Evolutionary conservation across 2,329 filamentous ascomycete genomes (phyloP).

Genomic region (Aureobasidium lini): DNA sequence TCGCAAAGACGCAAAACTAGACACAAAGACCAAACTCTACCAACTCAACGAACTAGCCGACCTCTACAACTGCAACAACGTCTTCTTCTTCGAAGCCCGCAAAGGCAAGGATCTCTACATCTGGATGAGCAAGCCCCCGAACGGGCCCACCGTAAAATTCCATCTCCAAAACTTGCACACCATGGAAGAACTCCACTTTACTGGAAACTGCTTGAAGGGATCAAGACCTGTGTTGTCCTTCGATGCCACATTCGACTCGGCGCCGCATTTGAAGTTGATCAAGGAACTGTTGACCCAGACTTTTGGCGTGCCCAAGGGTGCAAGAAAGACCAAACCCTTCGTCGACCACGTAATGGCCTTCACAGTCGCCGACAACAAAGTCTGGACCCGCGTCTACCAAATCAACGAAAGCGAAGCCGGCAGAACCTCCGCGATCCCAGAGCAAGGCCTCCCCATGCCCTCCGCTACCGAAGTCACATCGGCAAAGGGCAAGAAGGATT

Average conservation of each 20-base stretch:
- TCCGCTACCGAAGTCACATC: slow-evolving; percentile 23
- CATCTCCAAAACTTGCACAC: slow-evolving; percentile 77
- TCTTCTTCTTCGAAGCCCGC: slow-evolving; percentile 89
- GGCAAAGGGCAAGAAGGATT: slow-evolving; percentile 35
- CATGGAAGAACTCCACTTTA: slow-evolving; percentile 94
- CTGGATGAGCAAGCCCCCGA: slow-evolving; percentile 87
- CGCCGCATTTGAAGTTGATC: slow-evolving; percentile 72
- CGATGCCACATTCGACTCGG: slow-evolving; percentile 64
- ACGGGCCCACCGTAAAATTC: slow-evolving; percentile 67
- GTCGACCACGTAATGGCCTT: slow-evolving; percentile 93
- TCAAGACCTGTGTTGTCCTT: slow-evolving; percentile 87
- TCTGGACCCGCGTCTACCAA: slow-evolving; percentile 95
- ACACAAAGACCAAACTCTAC: slow-evolving; percentile 83
- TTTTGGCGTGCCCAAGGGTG: slow-evolving; percentile 84
- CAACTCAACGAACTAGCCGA: slow-evolving; percentile 69
- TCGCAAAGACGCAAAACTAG: slow-evolving; percentile 92
- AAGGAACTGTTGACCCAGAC: slow-evolving; percentile 85
- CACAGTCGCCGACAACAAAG: slow-evolving; percentile 82
- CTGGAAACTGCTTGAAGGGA: slow-evolving; percentile 92
- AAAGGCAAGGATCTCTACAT: slow-evolving; percentile 93
- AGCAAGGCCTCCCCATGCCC: slow-evolving; percentile 13
- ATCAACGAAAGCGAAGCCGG: slow-evolving; percentile 73
- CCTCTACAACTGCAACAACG: slow-evolving; percentile 89
- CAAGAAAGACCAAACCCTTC: slow-evolving; percentile 89
- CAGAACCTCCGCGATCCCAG: slow-evolving; percentile 30